Evolutionary conservation across 1,139 yeast species (phyloP), one percentile per base, ranked within the genome.

Genomic region (Candida buenavistaensis): DNA sequence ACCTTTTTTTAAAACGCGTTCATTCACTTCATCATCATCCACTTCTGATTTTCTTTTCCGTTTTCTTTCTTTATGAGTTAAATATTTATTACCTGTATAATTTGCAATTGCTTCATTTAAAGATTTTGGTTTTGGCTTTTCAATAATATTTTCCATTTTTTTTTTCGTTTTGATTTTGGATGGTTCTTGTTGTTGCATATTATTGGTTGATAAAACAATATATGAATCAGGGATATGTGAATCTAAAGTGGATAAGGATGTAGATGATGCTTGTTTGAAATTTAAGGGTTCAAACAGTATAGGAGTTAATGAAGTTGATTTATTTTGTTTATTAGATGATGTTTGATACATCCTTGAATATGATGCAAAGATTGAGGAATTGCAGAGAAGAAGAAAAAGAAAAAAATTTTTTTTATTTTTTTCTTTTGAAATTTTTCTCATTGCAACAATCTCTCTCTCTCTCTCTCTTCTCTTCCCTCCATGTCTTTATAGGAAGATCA

Each of bases 51-150:
- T 52, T 31, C 52, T 46, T 41, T 53, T 57, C 39, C 62, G 61
- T 37, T 54, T 60, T 45, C 57, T 56, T 40, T 69, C 72, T 29
- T 59, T 57, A 39, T 64, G 68, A 14, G 70, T 58, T 26, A 71
- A 52, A 46, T 69, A 72, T 47, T 68, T 73, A 46, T 66, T 69
- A 14, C 80, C 81, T 1, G 81, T 70, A 50, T 78, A 78, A 3
- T 75, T 72, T 6, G 81, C 80, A 23, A 78, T 76, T 2, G 82
- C 82, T 50, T 76, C 82, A 3, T 80, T 80, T 75, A 78, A 67
- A 20, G 80, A 70, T 44, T 58, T 67, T 4, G 80, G 78, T 44
- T 68, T 65, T 13, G 17, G 20, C 15, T 13, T 10, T 27, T 6
- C 13, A 3, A 14, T 27, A 23, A 21, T 23, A 3, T 14, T 13